phyloP scores from a whole-genome alignment of 2,329 filamentous ascomycete genomes.

The Paraphoma chrysanthemicola region DNA sequence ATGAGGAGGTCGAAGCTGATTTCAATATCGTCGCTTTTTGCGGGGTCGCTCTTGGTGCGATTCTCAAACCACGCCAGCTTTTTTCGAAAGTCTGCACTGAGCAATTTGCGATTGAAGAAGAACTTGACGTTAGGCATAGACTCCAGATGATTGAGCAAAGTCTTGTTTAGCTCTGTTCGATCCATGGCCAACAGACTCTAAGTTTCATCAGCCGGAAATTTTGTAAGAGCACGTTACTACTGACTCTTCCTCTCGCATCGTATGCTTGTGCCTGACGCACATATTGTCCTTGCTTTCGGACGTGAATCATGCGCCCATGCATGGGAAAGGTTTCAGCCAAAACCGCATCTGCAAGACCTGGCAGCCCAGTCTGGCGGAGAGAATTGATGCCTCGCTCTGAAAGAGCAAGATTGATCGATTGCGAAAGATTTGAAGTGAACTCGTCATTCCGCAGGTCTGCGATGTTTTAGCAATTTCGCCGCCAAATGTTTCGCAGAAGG shows the following conservation, averaged over 20 bases:
- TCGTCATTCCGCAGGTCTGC: conserved; percentile 84
- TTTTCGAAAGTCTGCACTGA: conserved; percentile 81
- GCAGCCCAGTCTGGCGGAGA: conserved; percentile 72
- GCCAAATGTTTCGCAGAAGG: neutral
- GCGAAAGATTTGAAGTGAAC: conserved; percentile 91
- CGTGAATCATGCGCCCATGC: conserved; percentile 96
- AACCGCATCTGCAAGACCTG: conserved; percentile 74
- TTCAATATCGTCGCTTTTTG: conserved; percentile 69
- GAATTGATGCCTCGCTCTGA: conserved; percentile 94
- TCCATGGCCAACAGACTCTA: conserved; percentile 88
- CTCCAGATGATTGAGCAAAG: conserved; percentile 83
- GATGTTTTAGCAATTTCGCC: conserved; percentile 4
- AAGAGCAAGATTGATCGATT: conserved; percentile 96
- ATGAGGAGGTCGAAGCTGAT: conserved; percentile 91
- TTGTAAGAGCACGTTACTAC: conserved; percentile 27
- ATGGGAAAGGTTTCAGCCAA: conserved; percentile 85
- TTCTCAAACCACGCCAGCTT: conserved; percentile 88
- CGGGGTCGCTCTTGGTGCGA: conserved; percentile 32
- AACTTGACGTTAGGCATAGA: conserved; percentile 87
- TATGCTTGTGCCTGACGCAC: conserved; percentile 86
- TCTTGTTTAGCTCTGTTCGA: conserved; percentile 80
- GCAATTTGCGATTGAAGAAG: conserved; percentile 92
- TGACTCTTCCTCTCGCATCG: conserved; percentile 84
- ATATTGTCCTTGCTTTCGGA: conserved; percentile 69
- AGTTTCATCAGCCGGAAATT: conserved; percentile 11